Conservation (phyloP, 352 stramenopile genomes). For the Phytophthora pseudosyringae region DNA sequence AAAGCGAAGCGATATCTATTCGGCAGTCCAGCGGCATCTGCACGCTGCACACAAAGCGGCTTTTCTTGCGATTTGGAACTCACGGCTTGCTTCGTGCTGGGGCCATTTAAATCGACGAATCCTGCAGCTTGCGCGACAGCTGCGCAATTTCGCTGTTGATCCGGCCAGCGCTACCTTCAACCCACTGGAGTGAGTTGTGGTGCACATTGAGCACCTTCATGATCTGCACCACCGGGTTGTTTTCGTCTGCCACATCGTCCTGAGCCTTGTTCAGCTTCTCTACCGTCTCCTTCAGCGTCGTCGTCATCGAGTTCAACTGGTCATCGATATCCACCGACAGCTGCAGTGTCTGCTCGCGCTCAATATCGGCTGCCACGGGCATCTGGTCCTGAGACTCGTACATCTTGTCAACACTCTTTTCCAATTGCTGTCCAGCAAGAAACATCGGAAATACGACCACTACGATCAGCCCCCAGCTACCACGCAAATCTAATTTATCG, state of each 20-base stretch:
- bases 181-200: slow-evolving; percentile 89
- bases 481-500: not conserved
- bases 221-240: slow-evolving; percentile 86
- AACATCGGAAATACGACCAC: slow-evolving; percentile 5
- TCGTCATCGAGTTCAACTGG: slow-evolving; percentile 89
- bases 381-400: slow-evolving; percentile 89
- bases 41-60: slow-evolving; percentile 19
- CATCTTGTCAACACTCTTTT: slow-evolving; percentile 91
- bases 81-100: slow-evolving; percentile 15
- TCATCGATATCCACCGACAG: slow-evolving; percentile 88
- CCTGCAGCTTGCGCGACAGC: slow-evolving; percentile 72
- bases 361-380: slow-evolving; percentile 83
- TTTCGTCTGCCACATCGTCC: slow-evolving; percentile 70
- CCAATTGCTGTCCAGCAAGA: slow-evolving; percentile 64
- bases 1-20: slow-evolving; percentile 44
- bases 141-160: slow-evolving; percentile 76
- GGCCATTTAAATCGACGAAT: slow-evolving; percentile 58
- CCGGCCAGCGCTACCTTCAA: slow-evolving; percentile 72
- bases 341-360: slow-evolving; percentile 87
- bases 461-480: slow-evolving; percentile 2
- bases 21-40: slow-evolving; percentile 25
- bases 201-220: slow-evolving; percentile 92
- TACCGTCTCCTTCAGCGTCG: slow-evolving; percentile 87
- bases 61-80: slow-evolving; percentile 39
- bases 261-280: slow-evolving; percentile 89